These are phyloP conservation scores for Cladophialophora psammophila DNA, from an alignment of 2,329 filamentous ascomycete species.

Conservation along the genomic window DNA sequence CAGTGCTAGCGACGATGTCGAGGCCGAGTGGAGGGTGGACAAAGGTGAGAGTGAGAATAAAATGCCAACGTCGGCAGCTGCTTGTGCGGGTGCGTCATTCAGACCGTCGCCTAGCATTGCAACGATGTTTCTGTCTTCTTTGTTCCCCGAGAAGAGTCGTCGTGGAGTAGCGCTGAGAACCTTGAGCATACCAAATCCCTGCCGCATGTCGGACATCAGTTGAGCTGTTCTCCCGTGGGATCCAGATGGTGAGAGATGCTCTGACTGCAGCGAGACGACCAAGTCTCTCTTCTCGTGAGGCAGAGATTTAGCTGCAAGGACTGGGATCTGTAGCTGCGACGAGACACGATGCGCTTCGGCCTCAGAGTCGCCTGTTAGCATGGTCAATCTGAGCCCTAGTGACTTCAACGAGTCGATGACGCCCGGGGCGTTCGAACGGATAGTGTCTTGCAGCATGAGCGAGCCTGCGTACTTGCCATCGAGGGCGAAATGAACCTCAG, in stretches of 20 bases:
- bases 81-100: constrained; percentile 77
- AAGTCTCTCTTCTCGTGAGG: constrained; percentile 29
- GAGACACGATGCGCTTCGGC: constrained; percentile 59
- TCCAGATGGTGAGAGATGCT: not conserved
- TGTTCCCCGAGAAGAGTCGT: not conserved
- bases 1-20: constrained; percentile 56
- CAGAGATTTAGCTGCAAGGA: constrained; percentile 24
- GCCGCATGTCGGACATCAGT: not conserved
- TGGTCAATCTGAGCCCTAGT: constrained; percentile 22
- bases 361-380: constrained; percentile 65
- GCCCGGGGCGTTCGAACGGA: constrained; percentile 59
- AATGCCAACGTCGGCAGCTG: constrained; percentile 73
- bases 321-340: constrained; percentile 49
- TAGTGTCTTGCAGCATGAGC: constrained; percentile 58
- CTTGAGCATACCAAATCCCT: not conserved
- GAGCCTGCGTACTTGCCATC: constrained; percentile 52
- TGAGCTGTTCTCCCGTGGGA: not conserved
- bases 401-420: constrained; percentile 50
- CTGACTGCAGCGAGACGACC: constrained; percentile 15
- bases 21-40: constrained; percentile 4
- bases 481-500: constrained; percentile 65
- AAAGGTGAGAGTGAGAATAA: constrained; percentile 62
- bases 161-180: not conserved
- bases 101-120: constrained; percentile 75
- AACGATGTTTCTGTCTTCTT: constrained; percentile 9